Conservation (phyloP, 768 basidiomycete genomes). For the Mycena polygramma region DNA sequence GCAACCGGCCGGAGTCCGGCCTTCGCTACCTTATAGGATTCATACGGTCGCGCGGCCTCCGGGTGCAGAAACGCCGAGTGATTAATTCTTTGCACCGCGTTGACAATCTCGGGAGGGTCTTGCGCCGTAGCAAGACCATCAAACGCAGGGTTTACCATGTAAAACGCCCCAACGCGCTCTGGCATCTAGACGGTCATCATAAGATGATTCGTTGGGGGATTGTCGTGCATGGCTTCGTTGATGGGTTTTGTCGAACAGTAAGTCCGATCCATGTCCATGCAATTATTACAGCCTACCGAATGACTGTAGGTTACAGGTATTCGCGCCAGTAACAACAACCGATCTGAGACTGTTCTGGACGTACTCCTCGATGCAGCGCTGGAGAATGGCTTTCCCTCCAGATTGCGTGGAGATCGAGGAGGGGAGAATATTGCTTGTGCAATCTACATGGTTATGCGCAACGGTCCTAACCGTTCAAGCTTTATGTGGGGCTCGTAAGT, state of each 20-base stretch:
- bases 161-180: slow-evolving; percentile 35
- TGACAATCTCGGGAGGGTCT: slow-evolving; percentile 37
- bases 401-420: slow-evolving; percentile 42
- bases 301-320: slow-evolving; percentile 32
- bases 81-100: slow-evolving; percentile 37
- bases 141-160: slow-evolving; percentile 36
- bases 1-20: slow-evolving; percentile 40
- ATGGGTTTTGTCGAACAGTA: slow-evolving; percentile 48
- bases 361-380: slow-evolving; percentile 10
- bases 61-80: slow-evolving; percentile 36
- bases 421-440: slow-evolving; percentile 43
- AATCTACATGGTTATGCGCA: slow-evolving; percentile 8
- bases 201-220: slow-evolving; percentile 46
- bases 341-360: not conserved
- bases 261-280: not conserved
- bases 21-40: too few relatives aligned
- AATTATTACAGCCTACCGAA: too few relatives aligned
- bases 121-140: slow-evolving; percentile 34
- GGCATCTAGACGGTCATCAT: slow-evolving; percentile 46
- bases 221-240: slow-evolving; percentile 46
- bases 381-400: slow-evolving; percentile 32
- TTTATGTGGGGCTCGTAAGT: slow-evolving; percentile 35
- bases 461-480: slow-evolving; percentile 38
- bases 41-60: slow-evolving; percentile 37
- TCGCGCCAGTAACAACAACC: slow-evolving; percentile 32